These are phyloP conservation scores for Thoreauomyces humboldtii DNA, from an alignment of 192 early-diverging fungal species.

Conservation along the genomic window DNA sequence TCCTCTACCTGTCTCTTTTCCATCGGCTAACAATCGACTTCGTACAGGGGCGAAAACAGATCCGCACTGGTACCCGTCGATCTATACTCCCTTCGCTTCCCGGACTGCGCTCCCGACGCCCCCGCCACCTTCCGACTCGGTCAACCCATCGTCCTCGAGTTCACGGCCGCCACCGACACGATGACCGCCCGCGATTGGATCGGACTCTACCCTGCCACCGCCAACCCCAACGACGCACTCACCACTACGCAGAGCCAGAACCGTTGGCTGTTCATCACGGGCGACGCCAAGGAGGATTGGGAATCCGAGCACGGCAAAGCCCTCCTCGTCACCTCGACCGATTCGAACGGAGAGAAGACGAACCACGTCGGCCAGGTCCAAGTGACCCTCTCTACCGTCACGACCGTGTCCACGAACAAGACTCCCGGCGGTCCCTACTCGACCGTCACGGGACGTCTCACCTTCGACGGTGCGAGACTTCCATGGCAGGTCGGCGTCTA, in stretches of 20 bases:
- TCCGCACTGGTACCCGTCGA: slow-evolving; percentile 39
- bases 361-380: neutral
- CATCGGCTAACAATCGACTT: too few species aligned
- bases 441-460: slow-evolving; percentile 50
- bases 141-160: slow-evolving; percentile 68
- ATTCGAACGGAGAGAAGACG: neutral
- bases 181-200: slow-evolving; percentile 84
- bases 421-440: slow-evolving; percentile 24
- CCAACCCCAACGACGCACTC: slow-evolving; percentile 72
- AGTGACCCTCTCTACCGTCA: neutral
- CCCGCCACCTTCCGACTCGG: slow-evolving; percentile 59
- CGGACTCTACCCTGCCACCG: slow-evolving; percentile 78
- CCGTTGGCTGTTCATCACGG: slow-evolving; percentile 66
- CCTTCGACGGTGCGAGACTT: slow-evolving; percentile 65
- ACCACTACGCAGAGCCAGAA: slow-evolving; percentile 75
- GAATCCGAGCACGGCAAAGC: slow-evolving; percentile 51
- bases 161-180: slow-evolving; percentile 69
- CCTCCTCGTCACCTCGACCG: slow-evolving; percentile 27
- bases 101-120: slow-evolving; percentile 41
- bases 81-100: slow-evolving; percentile 32
- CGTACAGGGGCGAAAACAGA: slow-evolving; percentile 32
- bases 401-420: neutral
- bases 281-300: slow-evolving; percentile 51
- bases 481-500: slow-evolving; percentile 88
- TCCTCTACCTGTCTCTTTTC: neutral